Evolutionary conservation across 768 basidiomycete genomes (phyloP).

Genomic region (Boletellus ananas): DNA sequence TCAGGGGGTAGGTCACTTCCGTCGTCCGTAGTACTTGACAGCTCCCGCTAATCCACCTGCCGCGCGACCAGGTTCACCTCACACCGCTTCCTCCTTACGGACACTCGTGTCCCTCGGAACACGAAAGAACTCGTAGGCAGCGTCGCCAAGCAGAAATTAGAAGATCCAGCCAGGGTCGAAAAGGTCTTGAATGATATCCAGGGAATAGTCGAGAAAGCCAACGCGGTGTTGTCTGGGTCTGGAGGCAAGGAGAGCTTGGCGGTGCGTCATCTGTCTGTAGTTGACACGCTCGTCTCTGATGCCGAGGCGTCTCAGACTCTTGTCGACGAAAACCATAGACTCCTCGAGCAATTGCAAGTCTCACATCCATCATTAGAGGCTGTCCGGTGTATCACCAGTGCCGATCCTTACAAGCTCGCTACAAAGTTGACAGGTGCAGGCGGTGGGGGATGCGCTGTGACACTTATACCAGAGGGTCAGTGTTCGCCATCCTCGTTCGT

Average conservation of each 20-base stretch:
- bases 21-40: not conserved
- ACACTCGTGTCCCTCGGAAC: conserved; percentile 90
- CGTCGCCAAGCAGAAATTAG: conserved; percentile 68
- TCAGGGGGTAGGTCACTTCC: conserved; percentile 66
- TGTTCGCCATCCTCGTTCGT: not conserved
- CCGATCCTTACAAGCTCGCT: conserved; percentile 62
- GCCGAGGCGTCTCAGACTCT: conserved; percentile 48
- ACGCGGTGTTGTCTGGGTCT: conserved; percentile 64
- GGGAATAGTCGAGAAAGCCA: conserved; percentile 78
- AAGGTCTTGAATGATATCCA: conserved; percentile 79
- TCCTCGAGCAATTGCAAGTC: conserved; percentile 82
- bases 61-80: conserved; percentile 71
- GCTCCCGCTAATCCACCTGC: conserved; percentile 6
- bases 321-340: conserved; percentile 85
- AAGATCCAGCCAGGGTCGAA: conserved; percentile 86
- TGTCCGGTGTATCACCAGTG: conserved; percentile 67
- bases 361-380: conserved; percentile 86
- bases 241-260: conserved; percentile 31
- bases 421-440: conserved; percentile 99
- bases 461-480: conserved; percentile 90
- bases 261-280: conserved; percentile 42
- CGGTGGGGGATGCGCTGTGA: conserved; percentile 97
- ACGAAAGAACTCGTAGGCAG: conserved; percentile 92
- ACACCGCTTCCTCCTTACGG: conserved; percentile 83
- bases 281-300: not conserved